These are phyloP conservation scores for Neurospora sp. DNA, from an alignment of 495 filamentous ascomycete genomes.

Conservation along the genomic window DNA sequence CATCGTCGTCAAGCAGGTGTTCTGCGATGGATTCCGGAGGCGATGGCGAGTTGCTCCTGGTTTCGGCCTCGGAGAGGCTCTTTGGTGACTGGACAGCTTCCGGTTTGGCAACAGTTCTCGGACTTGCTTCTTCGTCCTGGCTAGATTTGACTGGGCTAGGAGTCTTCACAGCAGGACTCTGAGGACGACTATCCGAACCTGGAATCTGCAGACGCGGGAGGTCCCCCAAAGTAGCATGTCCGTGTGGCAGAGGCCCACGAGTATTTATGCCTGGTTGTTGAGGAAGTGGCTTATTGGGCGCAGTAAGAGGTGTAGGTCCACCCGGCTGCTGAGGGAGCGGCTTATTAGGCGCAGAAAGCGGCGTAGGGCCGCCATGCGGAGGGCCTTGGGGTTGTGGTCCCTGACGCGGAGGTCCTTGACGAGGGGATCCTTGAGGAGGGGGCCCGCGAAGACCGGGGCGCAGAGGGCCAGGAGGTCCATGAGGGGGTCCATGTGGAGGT, in stretches of 20 bases:
- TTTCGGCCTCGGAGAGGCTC: neutral
- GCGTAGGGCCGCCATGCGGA: neutral
- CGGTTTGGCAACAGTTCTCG: neutral
- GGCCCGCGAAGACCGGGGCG: neutral
- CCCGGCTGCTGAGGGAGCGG: neutral
- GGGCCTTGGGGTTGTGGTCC: neutral
- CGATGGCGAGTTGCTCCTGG: neutral
- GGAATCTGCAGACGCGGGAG: conserved; percentile 4
- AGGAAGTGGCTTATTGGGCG: neutral
- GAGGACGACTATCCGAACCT: neutral
- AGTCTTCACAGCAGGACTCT: neutral
- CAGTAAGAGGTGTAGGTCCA: conserved; percentile 2
- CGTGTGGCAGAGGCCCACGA: neutral
- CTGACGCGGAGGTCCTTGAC: conserved; percentile 4
- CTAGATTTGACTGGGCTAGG: neutral
- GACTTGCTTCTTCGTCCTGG: neutral
- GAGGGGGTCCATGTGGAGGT: conserved; percentile 3
- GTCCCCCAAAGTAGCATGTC: neutral
- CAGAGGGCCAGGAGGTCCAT: neutral
- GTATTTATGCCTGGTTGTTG: neutral
- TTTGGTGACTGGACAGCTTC: neutral
- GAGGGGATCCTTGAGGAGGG: conserved; percentile 6
- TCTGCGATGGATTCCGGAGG: conserved; percentile 6
- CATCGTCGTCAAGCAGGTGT: conserved; percentile 9
- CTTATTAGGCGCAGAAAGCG: conserved; percentile 1